These are phyloP conservation scores for Cyberlindnera euphorbiiphila DNA, from an alignment of 805 yeast species.

Conservation along the genomic window DNA sequence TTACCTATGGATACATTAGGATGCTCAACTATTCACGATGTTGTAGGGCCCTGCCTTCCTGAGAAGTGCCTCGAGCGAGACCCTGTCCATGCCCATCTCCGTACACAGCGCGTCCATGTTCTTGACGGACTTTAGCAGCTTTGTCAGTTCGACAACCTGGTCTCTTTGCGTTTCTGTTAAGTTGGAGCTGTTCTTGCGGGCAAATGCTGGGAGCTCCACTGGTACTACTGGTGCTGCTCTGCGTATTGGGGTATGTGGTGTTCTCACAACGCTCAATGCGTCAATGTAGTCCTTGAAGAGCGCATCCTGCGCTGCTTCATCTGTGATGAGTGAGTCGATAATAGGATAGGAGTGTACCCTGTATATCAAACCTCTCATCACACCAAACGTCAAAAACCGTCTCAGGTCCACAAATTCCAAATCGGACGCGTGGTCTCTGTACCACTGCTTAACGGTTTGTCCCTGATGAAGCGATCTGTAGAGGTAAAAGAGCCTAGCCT, in stretches of 20 bases:
- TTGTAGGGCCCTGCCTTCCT: slow-evolving; percentile 47
- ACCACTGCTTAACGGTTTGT: slow-evolving; percentile 78
- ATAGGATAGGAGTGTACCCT: slow-evolving; percentile 73
- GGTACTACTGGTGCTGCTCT: neutral
- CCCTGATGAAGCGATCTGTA: slow-evolving; percentile 80
- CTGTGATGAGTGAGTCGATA: slow-evolving; percentile 18
- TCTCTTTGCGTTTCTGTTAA: slow-evolving; percentile 18
- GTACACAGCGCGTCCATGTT: slow-evolving; percentile 69
- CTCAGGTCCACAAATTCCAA: slow-evolving; percentile 73
- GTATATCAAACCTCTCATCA: slow-evolving; percentile 75
- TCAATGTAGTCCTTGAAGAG: slow-evolving; percentile 11
- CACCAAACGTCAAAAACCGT: slow-evolving; percentile 82
- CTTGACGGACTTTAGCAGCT: slow-evolving; percentile 48
- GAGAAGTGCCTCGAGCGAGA: slow-evolving; percentile 50
- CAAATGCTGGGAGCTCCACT: neutral
- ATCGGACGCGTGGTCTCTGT: slow-evolving; percentile 52
- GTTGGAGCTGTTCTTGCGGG: slow-evolving; percentile 8
- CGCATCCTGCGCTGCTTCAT: slow-evolving; percentile 20
- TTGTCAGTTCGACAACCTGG: slow-evolving; percentile 15
- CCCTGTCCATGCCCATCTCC: slow-evolving; percentile 51
- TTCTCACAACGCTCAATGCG: slow-evolving; percentile 1
- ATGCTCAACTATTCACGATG: slow-evolving; percentile 38
- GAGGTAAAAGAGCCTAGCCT: slow-evolving; percentile 62
- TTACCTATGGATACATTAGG: neutral
- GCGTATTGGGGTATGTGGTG: neutral